These are phyloP conservation scores for Epicoccum nigrum DNA, from an alignment of 2,329 filamentous ascomycete species.

Conservation along the genomic window DNA sequence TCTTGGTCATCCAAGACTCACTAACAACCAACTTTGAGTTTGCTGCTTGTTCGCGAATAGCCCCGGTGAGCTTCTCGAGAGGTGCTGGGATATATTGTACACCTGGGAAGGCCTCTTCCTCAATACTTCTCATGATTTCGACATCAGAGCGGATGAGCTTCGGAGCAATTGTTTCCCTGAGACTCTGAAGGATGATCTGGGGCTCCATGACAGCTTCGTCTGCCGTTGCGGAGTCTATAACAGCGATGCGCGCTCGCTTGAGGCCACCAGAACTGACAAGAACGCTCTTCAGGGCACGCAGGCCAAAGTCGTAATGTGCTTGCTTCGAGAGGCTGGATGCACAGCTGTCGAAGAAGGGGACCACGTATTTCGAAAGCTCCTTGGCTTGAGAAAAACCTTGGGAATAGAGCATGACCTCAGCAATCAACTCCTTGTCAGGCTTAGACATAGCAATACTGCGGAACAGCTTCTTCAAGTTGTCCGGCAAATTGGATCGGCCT, in stretches of 20 bases:
- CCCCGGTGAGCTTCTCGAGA: conserved; percentile 76
- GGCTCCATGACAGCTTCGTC: conserved; percentile 82
- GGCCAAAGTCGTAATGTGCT: conserved; percentile 97
- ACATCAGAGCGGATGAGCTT: conserved; percentile 95
- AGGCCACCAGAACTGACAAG: conserved; percentile 96
- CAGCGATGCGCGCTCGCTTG: conserved; percentile 79
- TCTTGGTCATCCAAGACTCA: conserved; percentile 96
- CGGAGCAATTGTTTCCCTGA: conserved; percentile 96
- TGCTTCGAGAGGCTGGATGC: conserved; percentile 84
- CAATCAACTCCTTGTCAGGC: conserved; percentile 98
- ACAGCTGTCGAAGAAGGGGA: conserved; percentile 97
- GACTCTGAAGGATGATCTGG: conserved; percentile 97
- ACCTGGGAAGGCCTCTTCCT: conserved; percentile 86
- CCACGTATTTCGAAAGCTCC: conserved; percentile 88
- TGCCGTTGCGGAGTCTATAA: conserved; percentile 59
- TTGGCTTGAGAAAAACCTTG: conserved; percentile 99
- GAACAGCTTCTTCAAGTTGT: conserved; percentile 99
- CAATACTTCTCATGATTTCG: conserved; percentile 82
- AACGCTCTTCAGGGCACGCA: conserved; percentile 97
- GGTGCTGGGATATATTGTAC: conserved; percentile 92
- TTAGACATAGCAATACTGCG: conserved; percentile 99
- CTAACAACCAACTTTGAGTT: conserved; percentile 89
- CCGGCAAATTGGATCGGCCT: conserved; percentile 94
- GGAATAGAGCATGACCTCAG: conserved; percentile 99
- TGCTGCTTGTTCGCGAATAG: conserved; percentile 80